A percentile compares a stretch with the other conserved stretches of the same genome.
Evolutionary conservation across 192 early-diverging fungal species (phyloP).

Genomic region (Entomortierella lignicola): DNA sequence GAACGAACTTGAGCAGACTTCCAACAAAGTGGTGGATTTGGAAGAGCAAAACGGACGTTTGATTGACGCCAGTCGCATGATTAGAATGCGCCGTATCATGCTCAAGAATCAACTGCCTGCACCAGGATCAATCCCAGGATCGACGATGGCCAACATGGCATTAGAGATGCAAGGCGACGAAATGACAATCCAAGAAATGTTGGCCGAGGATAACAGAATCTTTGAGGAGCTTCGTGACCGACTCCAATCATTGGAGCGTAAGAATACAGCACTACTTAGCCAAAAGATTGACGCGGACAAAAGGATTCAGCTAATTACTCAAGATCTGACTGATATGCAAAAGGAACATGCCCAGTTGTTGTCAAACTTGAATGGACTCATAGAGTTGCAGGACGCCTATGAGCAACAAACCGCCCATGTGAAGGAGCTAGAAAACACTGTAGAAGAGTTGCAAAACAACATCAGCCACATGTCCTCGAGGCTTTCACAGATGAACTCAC

Average conservation of each 20-base stretch:
- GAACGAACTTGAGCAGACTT: conserved; percentile 36
- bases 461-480: conserved; percentile 43
- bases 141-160: conserved; percentile 46
- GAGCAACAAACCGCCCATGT: conserved; percentile 35
- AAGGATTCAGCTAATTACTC: conserved; percentile 20
- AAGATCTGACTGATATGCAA: conserved; percentile 29
- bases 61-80: conserved; percentile 45
- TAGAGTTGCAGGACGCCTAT: conserved; percentile 26
- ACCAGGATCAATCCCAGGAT: conserved; percentile 51
- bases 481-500: conserved; percentile 48
- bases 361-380: conserved; percentile 14
- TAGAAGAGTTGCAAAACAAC: conserved; percentile 33
- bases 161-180: conserved; percentile 52
- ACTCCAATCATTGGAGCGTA: conserved; percentile 42
- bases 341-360: conserved; percentile 32
- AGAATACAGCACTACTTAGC: conserved; percentile 18
- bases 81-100: conserved; percentile 36
- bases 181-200: conserved; percentile 51
- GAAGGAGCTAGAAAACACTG: conserved; percentile 30
- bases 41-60: conserved; percentile 46
- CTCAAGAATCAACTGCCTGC: conserved; percentile 50
- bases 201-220: conserved; percentile 47
- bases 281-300: conserved; percentile 44
- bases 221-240: conserved; percentile 50
- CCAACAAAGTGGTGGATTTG: conserved; percentile 36